Evolutionary conservation across 2,329 filamentous ascomycete species (phyloP).

Genomic region (Pseudogymnoascus sp.): DNA sequence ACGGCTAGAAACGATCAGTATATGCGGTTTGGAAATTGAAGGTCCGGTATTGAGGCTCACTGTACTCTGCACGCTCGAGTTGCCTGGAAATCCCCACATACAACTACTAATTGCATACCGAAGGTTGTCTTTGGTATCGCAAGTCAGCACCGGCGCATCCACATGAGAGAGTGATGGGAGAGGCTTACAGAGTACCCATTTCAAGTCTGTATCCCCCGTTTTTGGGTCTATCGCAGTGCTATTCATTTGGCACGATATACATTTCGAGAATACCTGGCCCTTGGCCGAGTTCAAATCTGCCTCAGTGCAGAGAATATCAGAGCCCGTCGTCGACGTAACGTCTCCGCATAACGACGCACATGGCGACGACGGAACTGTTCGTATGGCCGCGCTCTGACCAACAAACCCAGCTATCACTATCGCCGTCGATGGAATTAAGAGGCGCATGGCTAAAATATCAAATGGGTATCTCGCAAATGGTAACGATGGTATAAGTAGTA

Average conservation of each 20-base stretch:
- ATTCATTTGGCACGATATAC: conserved; percentile 43
- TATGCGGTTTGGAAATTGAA: background rate
- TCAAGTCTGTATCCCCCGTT: conserved; percentile 42
- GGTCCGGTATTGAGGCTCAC: conserved; percentile 30
- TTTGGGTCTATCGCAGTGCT: conserved; percentile 39
- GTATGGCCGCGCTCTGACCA: background rate
- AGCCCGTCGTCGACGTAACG: conserved; percentile 5
- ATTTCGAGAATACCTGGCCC: conserved; percentile 28
- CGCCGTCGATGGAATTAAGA: background rate
- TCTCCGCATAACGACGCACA: conserved; percentile 13
- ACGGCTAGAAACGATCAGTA: conserved; percentile 6
- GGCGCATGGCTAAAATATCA: conserved; percentile 10
- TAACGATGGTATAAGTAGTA: background rate
- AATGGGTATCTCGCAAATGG: conserved; percentile 5
- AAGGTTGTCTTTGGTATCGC: conserved; percentile 43
- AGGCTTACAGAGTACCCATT: conserved; percentile 48
- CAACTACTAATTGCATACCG: conserved; percentile 50
- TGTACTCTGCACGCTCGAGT: conserved; percentile 41
- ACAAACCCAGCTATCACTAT: conserved; percentile 9
- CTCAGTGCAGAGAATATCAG: conserved; percentile 12
- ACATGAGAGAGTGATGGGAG: background rate
- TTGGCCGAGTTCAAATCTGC: conserved; percentile 13
- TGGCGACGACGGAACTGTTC: conserved; percentile 5
- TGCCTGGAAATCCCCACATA: conserved; percentile 42
- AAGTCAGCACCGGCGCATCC: background rate